Base-by-base conservation (phyloP, 495 filamentous ascomycete genomes). In the Aspergillus homomorphus region DNA sequence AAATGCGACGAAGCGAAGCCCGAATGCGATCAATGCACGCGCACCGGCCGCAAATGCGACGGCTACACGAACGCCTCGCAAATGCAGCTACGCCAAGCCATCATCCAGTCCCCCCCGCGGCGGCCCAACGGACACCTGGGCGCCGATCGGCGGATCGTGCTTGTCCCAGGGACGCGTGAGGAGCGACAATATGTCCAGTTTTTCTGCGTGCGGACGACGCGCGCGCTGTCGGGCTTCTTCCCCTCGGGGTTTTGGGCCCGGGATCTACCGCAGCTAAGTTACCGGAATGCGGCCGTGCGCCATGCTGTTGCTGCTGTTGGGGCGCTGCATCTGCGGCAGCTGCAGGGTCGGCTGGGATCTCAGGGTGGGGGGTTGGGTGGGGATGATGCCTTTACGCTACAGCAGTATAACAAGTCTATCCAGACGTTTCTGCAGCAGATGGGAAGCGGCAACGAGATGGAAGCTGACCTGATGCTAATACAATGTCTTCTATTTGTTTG, bases 1-100 rank as follows among this genome's bases (percentile, higher is more conserved):
- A 87, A 87, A 70, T 87, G 84, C 72, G 84, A 82, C 70, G 84
- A 87, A 66, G 69, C 64, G 57, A 82, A 81, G 53, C 84, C 84
- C 8, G 62, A 69, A 16, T 87, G 83, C 59, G 66, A 66, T n/a
- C 79, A 80, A 42, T 87, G 64, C 44, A 18, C 56, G 24, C 26
- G 26, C 4, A 56, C 64, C 0, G 62, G 62, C 0, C 51, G 59
- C 3, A 62, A 52, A 20, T 67, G 64, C 45, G 64, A 67, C 19
- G 63, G 60, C 18, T 66, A 62, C 50, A 53, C 59, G 14, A 30
- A 51, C 10, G 60, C 56, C 28, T 57, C 46, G 5, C 57, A 58
- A 28, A 30, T 48, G 7, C 57, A 60, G 22, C 53, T 59, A 21
- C 61, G 53, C 24, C 51, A 51, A 21, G 53, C 42, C 19, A 54